Base-by-base conservation (phyloP, 495 filamentous ascomycete genomes). In the Pyrenopolyporus hunteri region DNA sequence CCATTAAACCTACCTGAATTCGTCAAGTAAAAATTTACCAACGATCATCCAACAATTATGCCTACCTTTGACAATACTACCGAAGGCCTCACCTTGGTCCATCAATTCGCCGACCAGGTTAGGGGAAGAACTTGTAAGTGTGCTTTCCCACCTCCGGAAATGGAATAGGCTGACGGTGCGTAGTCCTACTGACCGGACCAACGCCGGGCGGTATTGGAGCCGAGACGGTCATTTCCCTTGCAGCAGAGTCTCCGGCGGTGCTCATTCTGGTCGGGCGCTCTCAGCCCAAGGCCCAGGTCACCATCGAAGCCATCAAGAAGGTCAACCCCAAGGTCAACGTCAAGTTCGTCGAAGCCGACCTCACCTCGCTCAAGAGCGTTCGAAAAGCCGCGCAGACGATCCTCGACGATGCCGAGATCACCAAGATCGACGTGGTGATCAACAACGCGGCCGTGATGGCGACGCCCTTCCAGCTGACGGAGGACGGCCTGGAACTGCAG, bases 381-480 rank as follows among this genome's bases (percentile, higher is more conserved):
- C 73, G 80, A n/a, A 70, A 73, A 19, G 84, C 85, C 2, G 81
- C 79, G 16, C 68, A 72, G 20, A 51, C 66, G 44, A 77, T 85
- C 75, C 66, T 74, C 32, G 46, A 57, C 28, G 70, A 78, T 51
- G 23, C 70, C 42, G 70, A 79, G 35, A 82, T 84, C 28, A 61
- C 78, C 36, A 72, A 83, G 29, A 77, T 90, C 32, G 84, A 90
- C 69, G 81, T 88, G 20, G 64, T 89, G 2, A 83, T 90, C 69
- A 87, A 90, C 74, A 90, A 87, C 67, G 86, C 87, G 9, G 87
- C 82, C 4, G 79, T 89, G 48, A 89, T 89, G 87, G 77, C 70
- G 4, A 62, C 70, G 4, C 77, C 78, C 14, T 67, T 77, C 26
- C 39, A 66, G 53, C 43, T 67, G 20, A 73, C 73, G 1, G 84